Conservation (phyloP, 2,329 filamentous ascomycete genomes). For the Beauveria asiatica region DNA sequence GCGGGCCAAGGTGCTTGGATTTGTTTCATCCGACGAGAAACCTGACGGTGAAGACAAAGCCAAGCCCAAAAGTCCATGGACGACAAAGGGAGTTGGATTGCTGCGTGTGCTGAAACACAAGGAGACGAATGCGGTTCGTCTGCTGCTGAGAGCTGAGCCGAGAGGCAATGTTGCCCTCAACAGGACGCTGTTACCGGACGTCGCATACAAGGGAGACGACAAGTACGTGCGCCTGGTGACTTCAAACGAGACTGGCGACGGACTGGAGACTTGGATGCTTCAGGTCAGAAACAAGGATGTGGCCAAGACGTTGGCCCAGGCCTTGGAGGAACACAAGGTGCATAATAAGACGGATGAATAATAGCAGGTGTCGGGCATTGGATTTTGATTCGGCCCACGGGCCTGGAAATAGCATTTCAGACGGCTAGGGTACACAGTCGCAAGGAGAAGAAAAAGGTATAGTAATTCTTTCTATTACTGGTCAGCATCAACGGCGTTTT, state of each 20-base stretch:
- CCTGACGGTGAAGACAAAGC: constrained; percentile 34
- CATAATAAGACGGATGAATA: constrained; percentile 43
- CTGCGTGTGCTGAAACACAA: constrained; percentile 68
- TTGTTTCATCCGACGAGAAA: constrained; percentile 39
- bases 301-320: constrained; percentile 43
- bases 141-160: constrained; percentile 68
- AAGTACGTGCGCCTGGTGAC: constrained; percentile 54
- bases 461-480: constrained; percentile 8
- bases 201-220: constrained; percentile 52
- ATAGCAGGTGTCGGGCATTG: constrained; percentile 13
- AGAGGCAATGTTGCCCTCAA: constrained; percentile 68
- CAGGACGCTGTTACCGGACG: constrained; percentile 50
- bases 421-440: constrained; percentile 6
- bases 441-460: constrained; percentile 12
- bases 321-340: constrained; percentile 45
- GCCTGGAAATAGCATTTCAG: constrained; percentile 9
- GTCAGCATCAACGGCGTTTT: constrained; percentile 12
- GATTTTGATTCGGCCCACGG: constrained; percentile 9
- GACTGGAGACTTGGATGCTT: constrained; percentile 61
- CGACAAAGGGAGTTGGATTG: constrained; percentile 60
- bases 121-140: constrained; percentile 54
- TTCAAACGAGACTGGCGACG: constrained; percentile 48
- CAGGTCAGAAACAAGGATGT: constrained; percentile 59
- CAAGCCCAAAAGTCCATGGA: constrained; percentile 53
- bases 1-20: constrained; percentile 60